Percentiles rank a stretch among this genome's conserved stretches.
Evolutionary conservation across 495 filamentous ascomycete species (phyloP).

Genomic region (Chlorociboria aeruginascens): DNA sequence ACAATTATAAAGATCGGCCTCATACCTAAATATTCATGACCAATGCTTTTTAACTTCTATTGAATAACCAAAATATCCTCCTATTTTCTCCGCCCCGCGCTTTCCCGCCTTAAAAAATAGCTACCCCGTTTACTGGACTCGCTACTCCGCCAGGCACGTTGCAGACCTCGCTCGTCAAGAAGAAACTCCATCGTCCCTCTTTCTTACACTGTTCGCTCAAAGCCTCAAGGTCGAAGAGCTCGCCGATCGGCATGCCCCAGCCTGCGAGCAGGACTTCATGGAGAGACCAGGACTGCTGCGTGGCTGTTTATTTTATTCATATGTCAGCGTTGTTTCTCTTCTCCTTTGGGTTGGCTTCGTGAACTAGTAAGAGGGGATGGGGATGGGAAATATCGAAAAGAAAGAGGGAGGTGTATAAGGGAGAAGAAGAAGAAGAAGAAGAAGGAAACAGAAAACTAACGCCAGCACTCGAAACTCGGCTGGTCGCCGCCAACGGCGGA

Average conservation of each 20-base stretch:
- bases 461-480: constrained; percentile 36
- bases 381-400: no score
- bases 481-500: constrained; percentile 41
- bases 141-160: constrained; percentile 37
- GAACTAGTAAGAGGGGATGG: not conserved
- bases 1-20: no score
- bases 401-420: not conserved
- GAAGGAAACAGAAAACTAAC: constrained; percentile 6
- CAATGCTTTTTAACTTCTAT: not conserved
- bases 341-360: not conserved
- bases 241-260: constrained; percentile 38
- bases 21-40: no score
- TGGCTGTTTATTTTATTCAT: not conserved
- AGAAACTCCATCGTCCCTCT: constrained; percentile 31
- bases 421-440: not conserved
- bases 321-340: no score
- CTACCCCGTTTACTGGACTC: constrained; percentile 33
- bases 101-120: constrained; percentile 22
- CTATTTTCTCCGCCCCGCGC: no score
- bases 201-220: constrained; percentile 30
- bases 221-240: constrained; percentile 35
- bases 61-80: not conserved
- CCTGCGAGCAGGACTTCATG: constrained; percentile 35
- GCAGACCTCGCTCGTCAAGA: constrained; percentile 33
- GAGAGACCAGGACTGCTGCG: constrained; percentile 14